These are phyloP conservation scores for Spirogloea muscicola DNA, from an alignment of 139 green algal genomes.

Conservation along the genomic window DNA sequence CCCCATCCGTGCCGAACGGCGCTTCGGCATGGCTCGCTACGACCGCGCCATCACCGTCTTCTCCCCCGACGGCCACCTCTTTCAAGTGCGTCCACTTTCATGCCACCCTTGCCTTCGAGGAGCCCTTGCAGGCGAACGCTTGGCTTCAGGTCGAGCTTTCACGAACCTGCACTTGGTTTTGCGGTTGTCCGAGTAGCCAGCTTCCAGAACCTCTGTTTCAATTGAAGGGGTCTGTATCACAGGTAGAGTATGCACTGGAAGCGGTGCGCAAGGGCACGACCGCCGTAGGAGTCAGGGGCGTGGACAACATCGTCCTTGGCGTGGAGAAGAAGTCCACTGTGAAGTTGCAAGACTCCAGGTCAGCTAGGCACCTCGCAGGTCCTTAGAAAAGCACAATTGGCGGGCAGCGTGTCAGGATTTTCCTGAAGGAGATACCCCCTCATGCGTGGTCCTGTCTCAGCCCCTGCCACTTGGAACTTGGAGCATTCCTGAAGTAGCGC, in stretches of 20 bases:
- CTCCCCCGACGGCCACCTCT: slow-evolving; percentile 77
- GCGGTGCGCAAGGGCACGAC: slow-evolving; percentile 90
- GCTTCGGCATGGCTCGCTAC: slow-evolving; percentile 81
- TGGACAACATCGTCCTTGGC: slow-evolving; percentile 83
- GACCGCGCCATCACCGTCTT: slow-evolving; percentile 99
- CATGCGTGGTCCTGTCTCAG: no score
- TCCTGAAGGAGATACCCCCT: no score
- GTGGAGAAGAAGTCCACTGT: slow-evolving; percentile 94
- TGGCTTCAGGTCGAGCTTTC: background rate
- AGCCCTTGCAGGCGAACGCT: background rate
- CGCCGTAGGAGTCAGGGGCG: slow-evolving; percentile 87
- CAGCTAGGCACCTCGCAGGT: no score
- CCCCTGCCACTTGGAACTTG: no score
- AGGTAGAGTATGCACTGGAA: slow-evolving; percentile 98
- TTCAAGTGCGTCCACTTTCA: slow-evolving; percentile 36
- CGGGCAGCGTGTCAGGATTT: no score
- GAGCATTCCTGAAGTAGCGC: no score
- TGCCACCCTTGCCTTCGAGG: background rate
- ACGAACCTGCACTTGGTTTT: background rate
- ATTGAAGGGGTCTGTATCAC: slow-evolving; percentile 69
- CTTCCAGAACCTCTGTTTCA: background rate
- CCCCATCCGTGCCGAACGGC: no score
- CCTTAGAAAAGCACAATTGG: no score
- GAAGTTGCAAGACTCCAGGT: slow-evolving; percentile 82
- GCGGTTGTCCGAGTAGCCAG: background rate